These are phyloP conservation scores for Penicillium herquei DNA, from an alignment of 495 filamentous ascomycete genomes.

Conservation along the genomic window DNA sequence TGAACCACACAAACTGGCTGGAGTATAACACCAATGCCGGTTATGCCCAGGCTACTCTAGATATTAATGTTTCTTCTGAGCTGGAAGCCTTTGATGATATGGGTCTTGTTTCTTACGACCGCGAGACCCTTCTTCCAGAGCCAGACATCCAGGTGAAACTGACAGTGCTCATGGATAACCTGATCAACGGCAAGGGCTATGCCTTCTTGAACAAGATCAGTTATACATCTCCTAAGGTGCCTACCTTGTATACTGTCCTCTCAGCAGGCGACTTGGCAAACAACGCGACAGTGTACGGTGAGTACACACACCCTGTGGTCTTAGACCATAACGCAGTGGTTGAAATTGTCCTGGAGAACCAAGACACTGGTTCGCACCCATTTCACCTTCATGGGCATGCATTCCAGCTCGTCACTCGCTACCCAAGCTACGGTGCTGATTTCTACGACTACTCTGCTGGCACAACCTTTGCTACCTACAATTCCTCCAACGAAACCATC, in stretches of 20 bases:
- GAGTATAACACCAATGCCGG: conserved; percentile 61
- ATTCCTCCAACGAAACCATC: conserved; percentile 33
- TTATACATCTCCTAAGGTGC: conserved; percentile 72
- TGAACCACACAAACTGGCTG: conserved; percentile 78
- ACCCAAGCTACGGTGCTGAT: conserved; percentile 37
- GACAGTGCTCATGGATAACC: conserved; percentile 49
- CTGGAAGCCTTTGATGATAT: conserved; percentile 7
- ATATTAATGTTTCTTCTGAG: conserved; percentile 41
- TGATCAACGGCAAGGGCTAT: conserved; percentile 35
- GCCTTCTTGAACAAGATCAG: conserved; percentile 82
- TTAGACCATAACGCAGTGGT: conserved; percentile 66
- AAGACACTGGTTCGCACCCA: conserved; percentile 70
- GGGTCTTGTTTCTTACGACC: conserved; percentile 45
- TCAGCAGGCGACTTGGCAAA: conserved; percentile 59
- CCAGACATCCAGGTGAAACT: conserved; percentile 28
- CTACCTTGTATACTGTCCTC: conserved; percentile 74
- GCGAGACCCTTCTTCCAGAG: conserved; percentile 38
- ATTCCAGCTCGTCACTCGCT: conserved; percentile 66
- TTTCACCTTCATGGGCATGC: conserved; percentile 88
- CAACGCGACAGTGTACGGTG: conserved; percentile 68
- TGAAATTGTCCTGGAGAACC: conserved; percentile 80
- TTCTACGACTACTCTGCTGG: conserved; percentile 31
- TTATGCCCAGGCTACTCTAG: conserved; percentile 52
- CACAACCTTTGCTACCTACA: conserved; percentile 38
- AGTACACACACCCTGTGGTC: conserved; percentile 66